Base-by-base conservation (phyloP, 1,284 basidiomycete species). In the Malassezia brasiliensis region DNA sequence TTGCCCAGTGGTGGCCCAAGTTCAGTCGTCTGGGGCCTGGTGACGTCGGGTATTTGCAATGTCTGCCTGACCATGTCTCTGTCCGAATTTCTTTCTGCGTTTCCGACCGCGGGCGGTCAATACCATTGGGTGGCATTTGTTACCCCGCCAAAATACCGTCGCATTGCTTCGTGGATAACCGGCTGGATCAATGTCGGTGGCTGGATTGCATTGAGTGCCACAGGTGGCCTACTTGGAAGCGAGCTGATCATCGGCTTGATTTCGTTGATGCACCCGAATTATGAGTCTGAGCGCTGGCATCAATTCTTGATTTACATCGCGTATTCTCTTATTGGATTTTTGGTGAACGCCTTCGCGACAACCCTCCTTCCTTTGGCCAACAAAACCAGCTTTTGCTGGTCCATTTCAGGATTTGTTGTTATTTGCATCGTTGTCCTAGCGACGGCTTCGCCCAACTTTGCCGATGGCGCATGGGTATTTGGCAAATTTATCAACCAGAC, bases 381-480 rank as follows among this genome's bases (percentile, higher is more conserved):
- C 50, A 37, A 60, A 1, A 50, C 42, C 0, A 59, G 59, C 3
- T 59, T 65, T 50, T 32, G 59, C n/a, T 76, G 76, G 76, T 75
- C 70, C 0, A 52, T 79, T 10, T 56, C 64, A 0, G 77, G 77
- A 14, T 71, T 75, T 9, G 49, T 67, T 12, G 64, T 78, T 31
- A 75, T 77, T 52, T 74, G 75, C 55, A 77, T 79, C 50, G 72
- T 68, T 25, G 67, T 76, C 34, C 69, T 79, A 0, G 64, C 75
- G 3, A 62, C 67, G 3, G 65, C 76, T 1, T 55, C 63, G 1
- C 67, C 74, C 2, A 53, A 76, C 41, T 79, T 70, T 61, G 76
- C 77, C 41, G 50, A 63, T 1, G 76, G 65, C 17, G 61, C 63
- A 9, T 77, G 77, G 44, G 78, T 79, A n/a, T 79, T 79, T 54